A percentile compares a stretch with the other conserved stretches of the same genome.
These are phyloP conservation scores for Metschnikowia continentalis DNA, from an alignment of 805 yeast species.

Conservation along the genomic window DNA sequence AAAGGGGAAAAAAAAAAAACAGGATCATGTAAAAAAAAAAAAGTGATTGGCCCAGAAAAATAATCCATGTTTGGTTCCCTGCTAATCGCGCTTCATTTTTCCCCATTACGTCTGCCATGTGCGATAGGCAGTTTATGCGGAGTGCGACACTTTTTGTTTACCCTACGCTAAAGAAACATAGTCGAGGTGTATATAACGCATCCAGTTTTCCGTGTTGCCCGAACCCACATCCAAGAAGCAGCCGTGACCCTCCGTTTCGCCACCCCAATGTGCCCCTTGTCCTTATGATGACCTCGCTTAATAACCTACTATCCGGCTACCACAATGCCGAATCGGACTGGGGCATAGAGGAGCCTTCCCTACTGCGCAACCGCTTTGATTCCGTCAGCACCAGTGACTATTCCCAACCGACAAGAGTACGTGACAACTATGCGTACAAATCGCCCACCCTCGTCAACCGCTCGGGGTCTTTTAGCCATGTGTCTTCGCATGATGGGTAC, in stretches of 20 bases:
- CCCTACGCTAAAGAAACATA: neutral
- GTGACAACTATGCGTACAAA: neutral
- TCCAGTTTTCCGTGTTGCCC: neutral
- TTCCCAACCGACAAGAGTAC: slow-evolving; percentile 14
- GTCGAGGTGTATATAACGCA: neutral
- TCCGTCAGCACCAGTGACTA: slow-evolving; percentile 19
- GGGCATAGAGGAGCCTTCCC: slow-evolving; percentile 19
- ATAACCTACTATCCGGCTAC: slow-evolving; percentile 9
- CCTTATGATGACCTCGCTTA: slow-evolving; percentile 1
- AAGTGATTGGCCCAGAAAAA: no score
- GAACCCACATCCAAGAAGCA: neutral
- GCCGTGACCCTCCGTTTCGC: no score
- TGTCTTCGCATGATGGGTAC: neutral
- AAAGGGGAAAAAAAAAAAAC: neutral
- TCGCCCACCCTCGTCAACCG: slow-evolving; percentile 1
- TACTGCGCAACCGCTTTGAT: slow-evolving; percentile 10
- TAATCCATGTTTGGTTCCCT: no score
- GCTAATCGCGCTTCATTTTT: neutral
- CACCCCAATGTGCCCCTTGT: neutral
- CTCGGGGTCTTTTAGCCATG: slow-evolving; percentile 6
- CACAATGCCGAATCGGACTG: slow-evolving; percentile 21
- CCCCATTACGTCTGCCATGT: neutral
- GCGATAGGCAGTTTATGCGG: neutral
- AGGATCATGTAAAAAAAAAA: neutral
- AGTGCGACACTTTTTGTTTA: slow-evolving; percentile 3